phyloP scores from a whole-genome alignment of 1,284 basidiomycete genomes.

The Apiotrichum domesticum region DNA sequence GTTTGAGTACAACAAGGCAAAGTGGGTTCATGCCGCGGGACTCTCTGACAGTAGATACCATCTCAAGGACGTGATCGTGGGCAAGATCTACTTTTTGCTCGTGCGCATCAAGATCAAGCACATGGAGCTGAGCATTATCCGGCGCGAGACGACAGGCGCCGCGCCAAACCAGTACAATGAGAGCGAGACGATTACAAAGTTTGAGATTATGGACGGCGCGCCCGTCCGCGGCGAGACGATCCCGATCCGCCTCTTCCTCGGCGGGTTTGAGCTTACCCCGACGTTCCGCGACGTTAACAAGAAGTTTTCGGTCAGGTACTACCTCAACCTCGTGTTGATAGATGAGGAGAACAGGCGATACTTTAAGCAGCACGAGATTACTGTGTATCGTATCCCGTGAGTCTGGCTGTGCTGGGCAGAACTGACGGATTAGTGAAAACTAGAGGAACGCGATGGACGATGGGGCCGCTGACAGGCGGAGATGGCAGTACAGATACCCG shows the following conservation, averaged over 20 bases:
- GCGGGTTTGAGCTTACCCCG: conserved; percentile 95
- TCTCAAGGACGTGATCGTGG: conserved; percentile 97
- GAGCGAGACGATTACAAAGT: conserved; percentile 98
- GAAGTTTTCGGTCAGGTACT: conserved; percentile 95
- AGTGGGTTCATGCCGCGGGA: conserved; percentile 55
- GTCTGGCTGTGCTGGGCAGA: neutral
- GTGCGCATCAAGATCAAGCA: conserved; percentile 99
- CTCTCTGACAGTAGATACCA: conserved; percentile 64
- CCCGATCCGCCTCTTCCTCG: conserved; percentile 93
- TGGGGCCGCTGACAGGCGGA: neutral
- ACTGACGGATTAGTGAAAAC: conserved; percentile 3
- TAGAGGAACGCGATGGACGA: neutral
- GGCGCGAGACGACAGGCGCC: conserved; percentile 90
- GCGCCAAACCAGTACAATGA: conserved; percentile 99
- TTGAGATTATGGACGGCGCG: conserved; percentile 98
- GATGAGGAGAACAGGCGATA: conserved; percentile 80
- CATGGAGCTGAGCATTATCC: conserved; percentile 97
- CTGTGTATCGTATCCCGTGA: conserved; percentile 34
- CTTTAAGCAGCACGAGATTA: conserved; percentile 48
- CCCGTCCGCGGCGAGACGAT: conserved; percentile 96
- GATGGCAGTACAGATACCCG: neutral
- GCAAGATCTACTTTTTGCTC: conserved; percentile 97
- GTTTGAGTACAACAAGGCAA: conserved; percentile 99
- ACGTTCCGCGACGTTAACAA: conserved; percentile 99
- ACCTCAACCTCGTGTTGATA: conserved; percentile 91